Base-by-base conservation (phyloP, 2,329 filamentous ascomycete genomes). In the Sporothrix schenckii region DNA sequence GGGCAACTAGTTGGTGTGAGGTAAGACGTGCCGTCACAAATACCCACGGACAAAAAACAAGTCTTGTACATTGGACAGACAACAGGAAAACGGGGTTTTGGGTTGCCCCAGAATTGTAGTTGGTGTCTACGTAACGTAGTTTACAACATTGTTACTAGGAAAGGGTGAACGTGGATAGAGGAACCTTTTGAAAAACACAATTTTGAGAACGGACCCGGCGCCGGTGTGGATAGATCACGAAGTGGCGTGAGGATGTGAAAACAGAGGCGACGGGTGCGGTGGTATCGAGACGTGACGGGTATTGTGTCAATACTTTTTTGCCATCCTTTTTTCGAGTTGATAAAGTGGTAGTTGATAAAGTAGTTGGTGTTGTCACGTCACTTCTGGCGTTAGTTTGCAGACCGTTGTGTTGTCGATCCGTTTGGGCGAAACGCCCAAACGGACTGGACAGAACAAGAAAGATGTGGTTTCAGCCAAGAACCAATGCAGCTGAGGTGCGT, bases 381-480 rank as follows among this genome's bases (percentile, higher is more conserved):
- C 41, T 14, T 44, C 21, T n/a, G 27, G 16, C 5, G 24, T 66
- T 39, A 34, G 44, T 65, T 65, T 34, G 50, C 61, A 65, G 30
- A 44, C 61, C 24, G 10, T 11, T 34, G 44, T 21, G 21, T 30
- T 53, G 68, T 50, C 27, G 71, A 71, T 72, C 69, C 61, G 24
- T 71, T 71, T 73, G 66, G 47, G 53, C 72, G 66, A 72, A 71
- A 71, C 72, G 69, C 68, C 56, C 68, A 69, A 11, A 54, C 21
- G 21, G 14, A 63, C 47, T 44, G 34, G 41, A n/a, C 27, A 61
- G 19, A 24, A 34, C 53, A 19, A 49, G 54, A 61, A 52, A 9
- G 14, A 34, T 13, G 7, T 44, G 41, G 41, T 44, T 44, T 24
- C n/a, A 39, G 27, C 63, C 47, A 52, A 16, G 47, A 39, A 39